Evolutionary conservation across 257 asterid genomes (phyloP), one percentile per base, ranked within the genome.

Genomic region (Solanum sejunctum): DNA sequence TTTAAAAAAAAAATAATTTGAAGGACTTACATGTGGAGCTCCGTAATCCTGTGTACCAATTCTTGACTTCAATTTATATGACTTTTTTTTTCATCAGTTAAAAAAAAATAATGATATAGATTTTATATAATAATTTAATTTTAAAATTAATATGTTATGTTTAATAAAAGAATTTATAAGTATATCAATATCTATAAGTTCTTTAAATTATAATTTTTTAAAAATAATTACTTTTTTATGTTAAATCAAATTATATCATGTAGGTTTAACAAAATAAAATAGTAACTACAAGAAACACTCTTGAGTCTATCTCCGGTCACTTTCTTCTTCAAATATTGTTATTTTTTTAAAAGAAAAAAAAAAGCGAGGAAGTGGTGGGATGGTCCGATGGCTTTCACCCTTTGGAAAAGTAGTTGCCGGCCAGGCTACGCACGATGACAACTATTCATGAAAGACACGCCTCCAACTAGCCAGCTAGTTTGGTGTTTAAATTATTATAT

Each of bases 371-470:
- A 51, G 64, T 77, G 82, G 47, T 77, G 47, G 45, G 63, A 8
- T 26, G 63, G 20, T 73, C 82, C 63, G 63, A 36, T 26, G 64
- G 63, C 82, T 77, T 51, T 77, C 63, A 16, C 47, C 63, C 47
- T 51, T 51, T 28, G 47, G 63, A 77, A 26, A 51, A 77, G 47
- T 75, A 75, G 82, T 23, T 23, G 82, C 61, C 82, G 82, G 82
- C 82, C 21, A 55, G 15, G 61, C 15, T 2, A 49, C 36, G 43
- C 82, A 21, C 58, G 20, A 20, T 71, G 32, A 0, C 56, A 71
- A 12, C 80, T 61, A 67, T 26, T 47, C 58, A 51, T 52, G 82
- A 77, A 49, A 51, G 63, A 15, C 47, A 77, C 45, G 16, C 15
- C 63, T 51, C 82, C 21, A 15, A 51, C 63, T 49, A 23, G 15